Conservation (phyloP, 768 basidiomycete genomes). For the Daedaleopsis nitida region DNA sequence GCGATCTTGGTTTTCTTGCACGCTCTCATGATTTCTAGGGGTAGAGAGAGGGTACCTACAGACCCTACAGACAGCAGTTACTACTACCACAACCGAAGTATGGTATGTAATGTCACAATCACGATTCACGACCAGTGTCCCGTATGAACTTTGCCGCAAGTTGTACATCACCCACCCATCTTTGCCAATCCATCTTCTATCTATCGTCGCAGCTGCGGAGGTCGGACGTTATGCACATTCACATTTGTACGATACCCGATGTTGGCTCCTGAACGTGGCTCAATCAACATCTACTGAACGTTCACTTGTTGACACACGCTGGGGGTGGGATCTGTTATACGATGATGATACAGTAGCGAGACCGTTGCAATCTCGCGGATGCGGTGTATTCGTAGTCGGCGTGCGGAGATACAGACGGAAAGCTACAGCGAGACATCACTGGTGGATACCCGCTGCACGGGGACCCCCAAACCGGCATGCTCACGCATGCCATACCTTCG, state of each 20-base stretch:
- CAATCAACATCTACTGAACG: background rate
- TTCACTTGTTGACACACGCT: background rate
- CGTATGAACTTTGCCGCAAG: background rate
- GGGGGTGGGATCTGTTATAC: too few relatives aligned
- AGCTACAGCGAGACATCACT: background rate
- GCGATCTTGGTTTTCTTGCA: too few relatives aligned
- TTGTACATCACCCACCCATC: background rate
- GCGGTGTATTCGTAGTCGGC: background rate
- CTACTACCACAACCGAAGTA: background rate
- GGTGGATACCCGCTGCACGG: background rate
- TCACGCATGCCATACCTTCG: constrained; percentile 82
- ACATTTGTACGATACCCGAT: background rate
- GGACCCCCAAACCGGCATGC: background rate
- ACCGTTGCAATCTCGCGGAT: too few relatives aligned
- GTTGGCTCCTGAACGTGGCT: background rate
- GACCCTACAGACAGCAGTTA: too few relatives aligned
- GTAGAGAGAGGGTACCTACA: too few relatives aligned
- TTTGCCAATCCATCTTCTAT: background rate
- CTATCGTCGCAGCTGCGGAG: background rate
- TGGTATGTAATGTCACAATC: constrained; percentile 14
- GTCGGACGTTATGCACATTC: background rate
- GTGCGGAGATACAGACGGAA: background rate
- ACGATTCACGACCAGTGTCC: background rate
- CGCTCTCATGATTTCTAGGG: too few relatives aligned
- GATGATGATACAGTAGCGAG: too few relatives aligned